Evolutionary conservation across 140 eudicot species (phyloP).

Genomic region (Senecio squalidus): DNA sequence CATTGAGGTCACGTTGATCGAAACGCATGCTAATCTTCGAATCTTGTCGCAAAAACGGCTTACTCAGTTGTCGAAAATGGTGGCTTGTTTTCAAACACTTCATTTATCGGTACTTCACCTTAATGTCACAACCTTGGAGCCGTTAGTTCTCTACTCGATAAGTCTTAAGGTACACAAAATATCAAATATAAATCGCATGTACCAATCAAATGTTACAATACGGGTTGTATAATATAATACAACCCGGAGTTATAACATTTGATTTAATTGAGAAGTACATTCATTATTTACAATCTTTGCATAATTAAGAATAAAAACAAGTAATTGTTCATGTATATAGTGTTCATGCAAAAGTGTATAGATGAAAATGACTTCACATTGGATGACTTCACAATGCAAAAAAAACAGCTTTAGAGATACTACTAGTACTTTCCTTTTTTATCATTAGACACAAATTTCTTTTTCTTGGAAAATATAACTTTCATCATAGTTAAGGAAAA

Average conservation of each 20-base stretch:
- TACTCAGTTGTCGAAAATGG: slow-evolving; percentile 58
- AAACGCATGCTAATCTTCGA: slow-evolving; percentile 74
- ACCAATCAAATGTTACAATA: neutral
- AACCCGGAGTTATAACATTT: slow-evolving; percentile 2
- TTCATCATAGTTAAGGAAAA: slow-evolving; percentile 25
- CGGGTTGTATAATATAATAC: too few species aligned
- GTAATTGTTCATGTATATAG: slow-evolving; percentile 9
- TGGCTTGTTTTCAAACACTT: slow-evolving; percentile 55
- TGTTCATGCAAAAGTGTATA: slow-evolving; percentile 29
- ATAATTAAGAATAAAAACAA: neutral
- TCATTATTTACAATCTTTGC: neutral
- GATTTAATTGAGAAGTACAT: too few species aligned
- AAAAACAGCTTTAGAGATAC: slow-evolving; percentile 40
- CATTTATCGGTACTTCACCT: slow-evolving; percentile 65
- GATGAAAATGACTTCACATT: slow-evolving; percentile 44
- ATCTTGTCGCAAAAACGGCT: slow-evolving; percentile 42
- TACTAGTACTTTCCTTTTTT: slow-evolving; percentile 27
- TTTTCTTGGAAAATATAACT: slow-evolving; percentile 29
- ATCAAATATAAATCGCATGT: neutral
- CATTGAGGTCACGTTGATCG: slow-evolving; percentile 72
- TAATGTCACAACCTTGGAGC: slow-evolving; percentile 68
- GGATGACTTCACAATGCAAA: slow-evolving; percentile 50
- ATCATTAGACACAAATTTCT: slow-evolving; percentile 26
- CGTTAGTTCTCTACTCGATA: slow-evolving; percentile 70
- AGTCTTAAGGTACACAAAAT: slow-evolving; percentile 65